Evolutionary conservation across 176 grass and related monocot genomes (phyloP).

Genomic region (Chrysopogon serrulatus): DNA sequence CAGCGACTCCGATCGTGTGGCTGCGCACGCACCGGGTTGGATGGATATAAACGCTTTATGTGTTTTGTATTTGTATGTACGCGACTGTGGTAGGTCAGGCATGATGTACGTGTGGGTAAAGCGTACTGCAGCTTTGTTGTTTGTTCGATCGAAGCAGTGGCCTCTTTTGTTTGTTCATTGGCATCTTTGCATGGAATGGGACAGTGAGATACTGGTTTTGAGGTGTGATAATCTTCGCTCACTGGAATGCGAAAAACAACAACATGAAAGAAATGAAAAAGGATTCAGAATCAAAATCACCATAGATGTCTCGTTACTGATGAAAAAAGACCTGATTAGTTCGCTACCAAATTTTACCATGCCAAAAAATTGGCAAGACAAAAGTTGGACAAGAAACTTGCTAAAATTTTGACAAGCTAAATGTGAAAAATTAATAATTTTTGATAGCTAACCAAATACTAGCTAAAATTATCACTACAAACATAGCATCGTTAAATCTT

Average conservation of each 20-base stretch:
- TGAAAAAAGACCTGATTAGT: too few species aligned
- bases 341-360: too few species aligned
- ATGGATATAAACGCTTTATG: not conserved
- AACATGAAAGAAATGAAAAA: not conserved
- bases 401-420: too few species aligned
- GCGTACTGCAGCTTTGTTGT: not conserved
- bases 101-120: slow-evolving; percentile 4
- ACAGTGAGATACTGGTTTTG: not conserved
- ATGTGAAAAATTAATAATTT: too few species aligned
- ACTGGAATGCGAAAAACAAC: not conserved
- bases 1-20: not conserved
- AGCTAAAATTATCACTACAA: too few species aligned
- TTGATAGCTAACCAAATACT: too few species aligned
- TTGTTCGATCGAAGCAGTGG: not conserved
- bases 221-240: not conserved
- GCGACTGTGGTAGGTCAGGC: slow-evolving; percentile 9
- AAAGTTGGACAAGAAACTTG: too few species aligned
- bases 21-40: not conserved
- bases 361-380: too few species aligned
- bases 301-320: too few species aligned
- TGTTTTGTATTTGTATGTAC: not conserved
- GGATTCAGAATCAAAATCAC: too few species aligned
- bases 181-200: not conserved
- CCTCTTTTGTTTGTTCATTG: not conserved
- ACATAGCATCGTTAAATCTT: too few species aligned